phyloP scores from a whole-genome alignment of 2,329 filamentous ascomycete species.

The Dactylellina leptospora region DNA sequence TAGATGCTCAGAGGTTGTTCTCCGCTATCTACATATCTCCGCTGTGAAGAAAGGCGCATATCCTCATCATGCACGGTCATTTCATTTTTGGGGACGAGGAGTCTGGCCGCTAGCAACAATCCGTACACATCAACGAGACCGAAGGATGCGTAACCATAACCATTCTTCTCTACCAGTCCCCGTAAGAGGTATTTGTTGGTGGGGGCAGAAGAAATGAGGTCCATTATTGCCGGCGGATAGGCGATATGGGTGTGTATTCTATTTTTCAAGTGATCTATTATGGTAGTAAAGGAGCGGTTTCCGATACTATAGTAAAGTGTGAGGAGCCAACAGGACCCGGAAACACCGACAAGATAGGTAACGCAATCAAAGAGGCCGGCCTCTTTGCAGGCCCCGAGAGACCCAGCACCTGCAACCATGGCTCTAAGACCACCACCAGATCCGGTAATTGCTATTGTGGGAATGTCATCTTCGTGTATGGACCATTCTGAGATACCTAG shows the following conservation, averaged over 20 bases:
- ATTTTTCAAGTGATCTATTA: slow-evolving; percentile 86
- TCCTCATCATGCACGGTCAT: slow-evolving; percentile 78
- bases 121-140: slow-evolving; percentile 95
- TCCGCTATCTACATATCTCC: slow-evolving; percentile 77
- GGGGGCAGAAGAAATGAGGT: slow-evolving; percentile 82
- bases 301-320: slow-evolving; percentile 83
- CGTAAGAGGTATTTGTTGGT: slow-evolving; percentile 91
- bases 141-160: slow-evolving; percentile 79
- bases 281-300: slow-evolving; percentile 70
- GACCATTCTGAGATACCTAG: slow-evolving; percentile 78
- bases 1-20: slow-evolving; percentile 91
- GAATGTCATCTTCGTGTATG: slow-evolving; percentile 91
- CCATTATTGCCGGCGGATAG: slow-evolving; percentile 84
- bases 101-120: slow-evolving; percentile 79
- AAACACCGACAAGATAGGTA: slow-evolving; percentile 94
- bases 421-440: slow-evolving; percentile 91
- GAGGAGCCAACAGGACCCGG: slow-evolving; percentile 95
- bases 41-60: slow-evolving; percentile 90
- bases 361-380: slow-evolving; percentile 91
- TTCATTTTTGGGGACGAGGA: slow-evolving; percentile 87
- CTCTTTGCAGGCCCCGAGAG: slow-evolving; percentile 82
- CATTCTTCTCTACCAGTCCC: slow-evolving; percentile 89
- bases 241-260: slow-evolving; percentile 89
- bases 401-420: slow-evolving; percentile 88
- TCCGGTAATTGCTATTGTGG: slow-evolving; percentile 90